Evolutionary conservation across 441 rosid species (phyloP), one percentile per base, ranked within the genome.

Genomic region (Isatis lusitanica): DNA sequence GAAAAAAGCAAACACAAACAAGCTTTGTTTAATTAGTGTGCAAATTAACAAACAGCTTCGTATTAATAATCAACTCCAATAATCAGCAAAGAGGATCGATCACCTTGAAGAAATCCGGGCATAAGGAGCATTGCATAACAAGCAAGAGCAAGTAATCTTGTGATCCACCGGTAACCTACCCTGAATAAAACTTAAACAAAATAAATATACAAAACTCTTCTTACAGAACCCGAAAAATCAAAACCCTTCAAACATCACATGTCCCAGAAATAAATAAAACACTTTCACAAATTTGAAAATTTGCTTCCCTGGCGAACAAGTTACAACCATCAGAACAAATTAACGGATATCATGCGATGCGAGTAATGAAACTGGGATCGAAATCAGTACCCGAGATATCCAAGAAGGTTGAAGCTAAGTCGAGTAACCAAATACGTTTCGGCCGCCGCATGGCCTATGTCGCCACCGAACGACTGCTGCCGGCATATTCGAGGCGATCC

Each of bases 31-130:
- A 13, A 28, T 60, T 12, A 48, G 61, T 11, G n/a, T 59, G 64
- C 50, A 26, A 68, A 21, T 21, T 21, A 21, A 21, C 24, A n/a
- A n/a, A n/a, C n/a, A n/a, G n/a, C n/a, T n/a, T n/a, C n/a, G n/a
- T n/a, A n/a, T 48, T 39, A 52, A 44, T 9, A 35, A 5, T 18
- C 4, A 3, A 17, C 13, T 10, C 15, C 11, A 8, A 4, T 10
- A 3, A 55, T 42, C 33, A 31, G n/a, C 46, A 36, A 63, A 15
- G 40, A 63, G 10, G 56, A 73, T 53, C 26, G 26, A 35, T 47
- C 38, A 92, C 99, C 99, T 90, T 89, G 96, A 75, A 95, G 83
- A 81, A 95, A 91, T n/a, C 99, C 98, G 8, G 99, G 98, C 94
- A 87, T 79, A 56, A 95, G 97, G 86, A 78, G 76, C 48, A 79